phyloP scores from a whole-genome alignment of 2,329 filamentous ascomycete species.

The Albifimbria verrucaria region DNA sequence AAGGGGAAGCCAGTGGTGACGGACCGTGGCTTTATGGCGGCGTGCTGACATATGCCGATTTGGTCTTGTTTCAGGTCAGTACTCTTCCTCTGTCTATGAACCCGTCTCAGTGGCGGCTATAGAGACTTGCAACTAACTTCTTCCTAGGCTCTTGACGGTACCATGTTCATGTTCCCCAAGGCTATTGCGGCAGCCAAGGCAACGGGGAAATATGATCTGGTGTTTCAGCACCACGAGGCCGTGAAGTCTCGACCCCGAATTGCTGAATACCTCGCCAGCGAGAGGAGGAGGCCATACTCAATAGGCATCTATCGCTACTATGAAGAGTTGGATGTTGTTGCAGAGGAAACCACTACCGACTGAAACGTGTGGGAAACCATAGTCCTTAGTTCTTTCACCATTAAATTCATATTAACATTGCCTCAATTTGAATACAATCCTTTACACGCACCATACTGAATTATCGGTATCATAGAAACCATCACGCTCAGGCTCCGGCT shows the following conservation, averaged over 20 bases:
- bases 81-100: conserved; percentile 6
- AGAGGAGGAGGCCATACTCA: neutral
- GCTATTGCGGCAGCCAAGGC: neutral
- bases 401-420: no score
- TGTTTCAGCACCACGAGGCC: neutral
- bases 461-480: no score
- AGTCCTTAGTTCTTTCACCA: no score
- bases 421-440: no score
- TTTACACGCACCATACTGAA: no score
- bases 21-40: conserved; percentile 59
- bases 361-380: no score
- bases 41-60: conserved; percentile 62
- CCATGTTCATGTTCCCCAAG: neutral
- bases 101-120: no score
- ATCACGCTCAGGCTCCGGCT: no score
- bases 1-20: conserved; percentile 43
- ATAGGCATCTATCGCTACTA: neutral
- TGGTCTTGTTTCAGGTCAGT: conserved; percentile 64
- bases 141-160: no score
- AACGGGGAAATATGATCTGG: neutral
- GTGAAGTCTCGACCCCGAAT: neutral
- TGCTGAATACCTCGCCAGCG: neutral
- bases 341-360: no score
- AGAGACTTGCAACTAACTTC: no score
- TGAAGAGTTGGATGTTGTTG: neutral